A percentile compares a stretch with the other conserved stretches of the same genome.
phyloP scores from a whole-genome alignment of 352 stramenopile species.

The Phytopythium sindhum region DNA sequence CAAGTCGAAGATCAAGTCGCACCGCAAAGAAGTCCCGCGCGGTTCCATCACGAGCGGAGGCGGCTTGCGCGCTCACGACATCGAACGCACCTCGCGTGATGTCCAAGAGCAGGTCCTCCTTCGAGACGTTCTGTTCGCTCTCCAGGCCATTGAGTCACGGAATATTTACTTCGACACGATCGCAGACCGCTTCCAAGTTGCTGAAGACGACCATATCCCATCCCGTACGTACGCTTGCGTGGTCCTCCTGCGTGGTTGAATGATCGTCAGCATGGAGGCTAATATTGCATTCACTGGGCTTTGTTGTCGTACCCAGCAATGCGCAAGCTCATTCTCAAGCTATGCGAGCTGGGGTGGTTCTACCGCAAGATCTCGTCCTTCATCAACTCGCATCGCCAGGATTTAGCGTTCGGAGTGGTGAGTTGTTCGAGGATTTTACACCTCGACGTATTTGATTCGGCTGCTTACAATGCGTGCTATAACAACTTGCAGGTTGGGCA shows the following conservation, averaged over 20 bases:
- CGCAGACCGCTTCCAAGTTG: slow-evolving; percentile 80
- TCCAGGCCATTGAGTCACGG: slow-evolving; percentile 92
- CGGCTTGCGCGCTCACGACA: not conserved
- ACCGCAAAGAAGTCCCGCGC: slow-evolving; percentile 4
- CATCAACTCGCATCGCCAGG: slow-evolving; percentile 70
- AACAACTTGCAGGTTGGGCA: slow-evolving; percentile 60
- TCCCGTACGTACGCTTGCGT: slow-evolving; percentile 48
- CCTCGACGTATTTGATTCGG: not conserved
- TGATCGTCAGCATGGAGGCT: not conserved
- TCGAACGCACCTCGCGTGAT: slow-evolving; percentile 16
- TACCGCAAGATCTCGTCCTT: slow-evolving; percentile 84
- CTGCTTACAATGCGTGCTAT: slow-evolving; percentile 4
- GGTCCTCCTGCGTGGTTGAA: not conserved
- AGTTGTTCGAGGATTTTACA: slow-evolving; percentile 7
- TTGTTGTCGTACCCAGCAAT: slow-evolving; percentile 43
- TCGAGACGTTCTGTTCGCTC: slow-evolving; percentile 88
- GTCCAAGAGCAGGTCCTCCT: slow-evolving; percentile 88
- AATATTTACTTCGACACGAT: slow-evolving; percentile 84
- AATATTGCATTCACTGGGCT: not conserved
- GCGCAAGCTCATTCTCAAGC: slow-evolving; percentile 76
- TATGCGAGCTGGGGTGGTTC: slow-evolving; percentile 89
- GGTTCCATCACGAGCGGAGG: slow-evolving; percentile 6
- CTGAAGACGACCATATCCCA: slow-evolving; percentile 63
- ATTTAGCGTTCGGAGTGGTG: slow-evolving; percentile 75
- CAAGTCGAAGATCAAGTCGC: slow-evolving; percentile 27